These are phyloP conservation scores for Penicillium mononematosum DNA, from an alignment of 495 filamentous ascomycete species.

Conservation along the genomic window DNA sequence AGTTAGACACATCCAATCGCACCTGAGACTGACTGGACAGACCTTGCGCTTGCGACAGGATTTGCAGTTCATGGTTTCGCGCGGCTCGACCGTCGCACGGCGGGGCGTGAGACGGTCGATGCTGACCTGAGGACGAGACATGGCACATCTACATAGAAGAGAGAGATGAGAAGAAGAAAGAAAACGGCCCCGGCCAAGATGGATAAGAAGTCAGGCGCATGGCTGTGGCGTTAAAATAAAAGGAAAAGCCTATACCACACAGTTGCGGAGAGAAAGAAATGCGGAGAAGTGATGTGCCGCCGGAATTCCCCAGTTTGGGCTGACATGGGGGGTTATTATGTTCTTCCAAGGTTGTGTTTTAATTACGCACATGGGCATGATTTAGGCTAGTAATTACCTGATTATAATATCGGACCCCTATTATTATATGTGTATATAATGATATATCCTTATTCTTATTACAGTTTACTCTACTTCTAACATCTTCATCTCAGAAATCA, in stretches of 20 bases:
- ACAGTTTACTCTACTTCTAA: neutral
- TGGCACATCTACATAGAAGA: slow-evolving; percentile 29
- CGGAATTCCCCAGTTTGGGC: slow-evolving; percentile 16
- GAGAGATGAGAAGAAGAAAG: slow-evolving; percentile 7
- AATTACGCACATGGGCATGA: neutral
- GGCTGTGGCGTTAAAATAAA: slow-evolving; percentile 6
- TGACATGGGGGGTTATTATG: neutral
- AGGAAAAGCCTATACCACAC: slow-evolving; percentile 10
- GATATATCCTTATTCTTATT: neutral
- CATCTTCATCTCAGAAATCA: neutral
- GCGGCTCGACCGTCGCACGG: slow-evolving; percentile 69
- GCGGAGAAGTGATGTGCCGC: slow-evolving; percentile 31
- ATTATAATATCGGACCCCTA: too few relatives aligned
- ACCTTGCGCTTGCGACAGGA: slow-evolving; percentile 88
- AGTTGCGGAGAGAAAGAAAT: slow-evolving; percentile 21
- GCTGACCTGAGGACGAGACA: slow-evolving; percentile 77
- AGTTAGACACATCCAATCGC: slow-evolving; percentile 6
- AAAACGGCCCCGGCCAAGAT: slow-evolving; percentile 10
- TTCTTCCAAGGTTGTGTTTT: neutral
- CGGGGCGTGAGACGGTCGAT: slow-evolving; percentile 78
- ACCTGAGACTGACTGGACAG: slow-evolving; percentile 2
- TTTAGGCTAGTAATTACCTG: neutral
- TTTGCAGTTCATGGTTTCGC: slow-evolving; percentile 93
- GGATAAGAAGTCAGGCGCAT: slow-evolving; percentile 11
- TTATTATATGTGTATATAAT: neutral